Percentiles rank a stretch among this genome's conserved stretches.
These are phyloP conservation scores for Chrysosporium queenslandicum DNA, from an alignment of 2,329 filamentous ascomycete species.

Conservation along the genomic window DNA sequence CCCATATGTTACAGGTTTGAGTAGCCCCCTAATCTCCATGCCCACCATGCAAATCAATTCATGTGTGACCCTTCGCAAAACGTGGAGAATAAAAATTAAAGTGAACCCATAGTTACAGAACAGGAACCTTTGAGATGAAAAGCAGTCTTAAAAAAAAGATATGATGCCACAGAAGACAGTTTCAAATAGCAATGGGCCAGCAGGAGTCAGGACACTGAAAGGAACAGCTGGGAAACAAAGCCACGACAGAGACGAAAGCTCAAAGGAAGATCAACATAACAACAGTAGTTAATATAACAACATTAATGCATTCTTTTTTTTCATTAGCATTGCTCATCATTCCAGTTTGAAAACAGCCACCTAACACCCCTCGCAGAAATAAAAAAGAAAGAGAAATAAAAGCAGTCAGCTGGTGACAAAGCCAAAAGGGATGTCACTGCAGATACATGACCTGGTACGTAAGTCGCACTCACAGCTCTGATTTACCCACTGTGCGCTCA, in stretches of 20 bases:
- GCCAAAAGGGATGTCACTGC: not conserved
- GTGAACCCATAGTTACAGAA: not conserved
- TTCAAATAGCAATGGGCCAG: not conserved
- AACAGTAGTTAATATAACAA: not conserved
- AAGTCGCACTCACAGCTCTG: no score
- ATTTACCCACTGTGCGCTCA: no score
- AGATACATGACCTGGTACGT: not conserved
- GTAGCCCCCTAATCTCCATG: not conserved
- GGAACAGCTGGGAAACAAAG: not conserved
- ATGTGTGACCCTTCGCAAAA: not conserved
- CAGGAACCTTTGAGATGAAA: not conserved
- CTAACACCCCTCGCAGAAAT: slow-evolving; percentile 1
- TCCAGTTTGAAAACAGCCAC: not conserved
- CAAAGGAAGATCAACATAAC: not conserved
- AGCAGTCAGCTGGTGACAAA: not conserved
- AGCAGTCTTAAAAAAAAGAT: not conserved
- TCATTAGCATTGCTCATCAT: slow-evolving; percentile 2
- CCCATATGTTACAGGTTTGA: not conserved
- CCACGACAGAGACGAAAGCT: not conserved
- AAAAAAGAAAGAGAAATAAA: not conserved
- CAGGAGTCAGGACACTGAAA: not conserved
- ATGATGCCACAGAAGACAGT: not conserved
- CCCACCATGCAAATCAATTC: not conserved
- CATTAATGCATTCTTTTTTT: slow-evolving; percentile 1
- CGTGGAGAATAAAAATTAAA: not conserved